Evolutionary conservation across 768 basidiomycete species (phyloP).

Genomic region (Tubosaeta sp.): DNA sequence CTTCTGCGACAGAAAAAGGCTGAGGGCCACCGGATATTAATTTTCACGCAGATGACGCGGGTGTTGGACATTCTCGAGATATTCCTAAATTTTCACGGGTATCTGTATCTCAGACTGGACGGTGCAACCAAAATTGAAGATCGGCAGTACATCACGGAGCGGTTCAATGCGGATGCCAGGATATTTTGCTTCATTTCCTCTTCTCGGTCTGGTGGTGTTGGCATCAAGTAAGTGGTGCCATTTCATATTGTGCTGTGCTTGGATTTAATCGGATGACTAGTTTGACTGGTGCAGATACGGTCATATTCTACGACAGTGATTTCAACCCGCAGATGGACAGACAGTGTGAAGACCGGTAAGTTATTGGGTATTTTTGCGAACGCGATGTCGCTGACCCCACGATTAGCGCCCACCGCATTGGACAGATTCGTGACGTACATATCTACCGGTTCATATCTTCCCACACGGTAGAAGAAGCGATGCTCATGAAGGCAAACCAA

Average conservation of each 20-base stretch:
- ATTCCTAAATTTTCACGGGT: constrained; percentile 89
- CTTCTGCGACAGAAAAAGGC: constrained; percentile 81
- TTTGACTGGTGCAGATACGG: constrained; percentile 86
- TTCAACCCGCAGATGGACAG: constrained; percentile 98
- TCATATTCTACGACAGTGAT: constrained; percentile 96
- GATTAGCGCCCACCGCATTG: constrained; percentile 90
- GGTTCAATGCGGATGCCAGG: constrained; percentile 73
- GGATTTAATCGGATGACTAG: constrained; percentile 35
- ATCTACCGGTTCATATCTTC: constrained; percentile 92
- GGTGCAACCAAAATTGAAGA: constrained; percentile 96
- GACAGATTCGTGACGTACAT: constrained; percentile 93
- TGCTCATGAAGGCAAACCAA: constrained; percentile 97
- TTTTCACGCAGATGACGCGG: constrained; percentile 97
- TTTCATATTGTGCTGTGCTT: constrained; percentile 8
- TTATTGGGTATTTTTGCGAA: neutral
- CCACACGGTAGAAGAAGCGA: constrained; percentile 92
- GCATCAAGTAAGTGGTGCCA: constrained; percentile 73
- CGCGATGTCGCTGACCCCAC: neutral
- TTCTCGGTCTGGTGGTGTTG: constrained; percentile 78
- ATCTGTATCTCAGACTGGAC: constrained; percentile 90
- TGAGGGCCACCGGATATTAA: constrained; percentile 84
- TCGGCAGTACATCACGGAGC: constrained; percentile 85
- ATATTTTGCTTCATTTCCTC: constrained; percentile 89
- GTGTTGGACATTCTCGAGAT: constrained; percentile 93
- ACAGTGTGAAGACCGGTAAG: constrained; percentile 89